Evolutionary conservation across 306 rosid species (phyloP).

Genomic region (Cucurbita maxima): DNA sequence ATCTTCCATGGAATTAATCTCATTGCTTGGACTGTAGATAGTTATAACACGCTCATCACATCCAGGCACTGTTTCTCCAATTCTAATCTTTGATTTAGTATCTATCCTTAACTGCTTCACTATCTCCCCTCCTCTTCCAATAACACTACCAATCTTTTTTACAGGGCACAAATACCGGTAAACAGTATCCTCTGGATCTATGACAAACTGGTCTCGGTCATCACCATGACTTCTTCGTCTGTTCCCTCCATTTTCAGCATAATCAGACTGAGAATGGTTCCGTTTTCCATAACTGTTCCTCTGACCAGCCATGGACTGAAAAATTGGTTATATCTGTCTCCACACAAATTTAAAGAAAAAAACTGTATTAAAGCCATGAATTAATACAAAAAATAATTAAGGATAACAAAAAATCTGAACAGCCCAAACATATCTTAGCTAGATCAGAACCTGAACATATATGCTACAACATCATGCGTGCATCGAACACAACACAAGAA

Average conservation of each 20-base stretch:
- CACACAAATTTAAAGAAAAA: neutral
- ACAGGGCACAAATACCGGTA: slow-evolving; percentile 68
- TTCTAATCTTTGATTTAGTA: slow-evolving; percentile 80
- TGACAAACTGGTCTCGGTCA: slow-evolving; percentile 78
- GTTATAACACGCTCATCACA: slow-evolving; percentile 80
- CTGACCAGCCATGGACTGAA: slow-evolving; percentile 52
- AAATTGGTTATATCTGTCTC: slow-evolving; percentile 7
- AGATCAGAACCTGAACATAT: neutral
- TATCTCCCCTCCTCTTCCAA: slow-evolving; percentile 98
- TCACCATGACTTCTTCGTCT: slow-evolving; percentile 70
- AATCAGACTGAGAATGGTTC: slow-evolving; percentile 49
- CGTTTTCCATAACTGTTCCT: slow-evolving; percentile 68
- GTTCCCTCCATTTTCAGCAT: slow-evolving; percentile 49
- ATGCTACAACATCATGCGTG: neutral
- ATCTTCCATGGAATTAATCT: slow-evolving; percentile 56
- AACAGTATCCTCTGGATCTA: slow-evolving; percentile 69
- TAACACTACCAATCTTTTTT: slow-evolving; percentile 84
- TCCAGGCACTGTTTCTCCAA: slow-evolving; percentile 81
- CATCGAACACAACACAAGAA: neutral
- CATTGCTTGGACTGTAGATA: slow-evolving; percentile 57
- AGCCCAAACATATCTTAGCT: neutral
- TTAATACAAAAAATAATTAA: neutral
- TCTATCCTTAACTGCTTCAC: slow-evolving; percentile 82
- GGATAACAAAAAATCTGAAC: neutral
- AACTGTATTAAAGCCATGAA: neutral